Percentiles rank a stretch among this genome's conserved stretches.
These are phyloP conservation scores for Acer saccharum DNA, from an alignment of 345 rosid species.

Conservation along the genomic window DNA sequence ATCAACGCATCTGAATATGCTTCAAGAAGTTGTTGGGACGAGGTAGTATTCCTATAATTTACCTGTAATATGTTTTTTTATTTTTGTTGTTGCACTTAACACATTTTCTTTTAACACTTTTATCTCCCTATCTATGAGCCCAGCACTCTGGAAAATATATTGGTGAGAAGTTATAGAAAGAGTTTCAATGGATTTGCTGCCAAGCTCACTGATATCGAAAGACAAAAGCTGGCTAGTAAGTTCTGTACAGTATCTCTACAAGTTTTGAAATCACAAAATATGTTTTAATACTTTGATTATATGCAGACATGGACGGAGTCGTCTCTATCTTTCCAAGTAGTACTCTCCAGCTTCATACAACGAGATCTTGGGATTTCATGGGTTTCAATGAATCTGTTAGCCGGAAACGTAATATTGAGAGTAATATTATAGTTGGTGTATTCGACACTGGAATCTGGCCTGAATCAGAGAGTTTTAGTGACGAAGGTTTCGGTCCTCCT, in stretches of 20 bases:
- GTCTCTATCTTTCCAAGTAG: slow-evolving; percentile 41
- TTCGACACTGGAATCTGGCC: slow-evolving; percentile 51
- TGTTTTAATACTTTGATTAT: background rate
- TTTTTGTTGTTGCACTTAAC: background rate
- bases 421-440: slow-evolving; percentile 43
- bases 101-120: background rate
- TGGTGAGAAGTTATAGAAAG: slow-evolving; percentile 41
- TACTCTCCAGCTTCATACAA: slow-evolving; percentile 32
- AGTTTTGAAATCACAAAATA: background rate
- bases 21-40: slow-evolving; percentile 15
- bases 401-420: background rate
- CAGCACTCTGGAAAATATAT: slow-evolving; percentile 17
- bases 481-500: slow-evolving; percentile 49
- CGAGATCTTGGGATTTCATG: slow-evolving; percentile 54
- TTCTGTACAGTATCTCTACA: background rate
- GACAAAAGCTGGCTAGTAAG: slow-evolving; percentile 34
- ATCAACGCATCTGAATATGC: slow-evolving; percentile 31
- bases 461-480: slow-evolving; percentile 46
- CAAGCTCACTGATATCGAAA: slow-evolving; percentile 38
- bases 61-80: background rate
- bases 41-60: slow-evolving; percentile 9
- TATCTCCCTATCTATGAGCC: background rate
- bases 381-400: slow-evolving; percentile 27
- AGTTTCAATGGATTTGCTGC: slow-evolving; percentile 61
- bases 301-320: slow-evolving; percentile 27